A percentile compares a stretch with the other conserved stretches of the same genome.
Conservation (phyloP, 257 asterid genomes). For the Petunia secreta region DNA sequence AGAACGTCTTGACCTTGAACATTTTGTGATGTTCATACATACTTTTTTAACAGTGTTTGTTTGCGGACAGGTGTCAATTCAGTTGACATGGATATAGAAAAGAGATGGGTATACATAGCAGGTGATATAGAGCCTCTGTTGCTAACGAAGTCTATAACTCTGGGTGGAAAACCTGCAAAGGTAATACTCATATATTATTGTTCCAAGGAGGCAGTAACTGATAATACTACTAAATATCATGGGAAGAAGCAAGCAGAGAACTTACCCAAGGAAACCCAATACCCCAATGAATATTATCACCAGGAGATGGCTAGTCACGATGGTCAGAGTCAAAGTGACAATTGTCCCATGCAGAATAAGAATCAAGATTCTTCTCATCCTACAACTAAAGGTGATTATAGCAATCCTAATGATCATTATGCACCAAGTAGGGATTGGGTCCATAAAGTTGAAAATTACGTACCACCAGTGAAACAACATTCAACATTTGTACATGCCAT, state of each 20-base stretch:
- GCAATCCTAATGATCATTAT: conserved; percentile 1
- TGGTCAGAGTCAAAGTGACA: neutral
- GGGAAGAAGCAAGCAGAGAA: neutral
- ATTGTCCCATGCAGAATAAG: neutral
- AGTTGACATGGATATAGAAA: conserved; percentile 22
- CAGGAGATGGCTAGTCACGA: neutral
- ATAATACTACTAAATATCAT: neutral
- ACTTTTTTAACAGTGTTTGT: too few species aligned
- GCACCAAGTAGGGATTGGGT: conserved; percentile 5
- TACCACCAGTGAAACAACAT: conserved; percentile 1
- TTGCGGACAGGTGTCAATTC: conserved; percentile 6
- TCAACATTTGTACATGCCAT: neutral
- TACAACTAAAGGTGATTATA: neutral
- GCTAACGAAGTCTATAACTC: neutral
- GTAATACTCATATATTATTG: conserved; percentile 15
- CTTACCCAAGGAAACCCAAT: neutral
- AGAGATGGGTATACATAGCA: conserved; percentile 16
- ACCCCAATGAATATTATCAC: conserved; percentile 1
- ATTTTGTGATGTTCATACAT: too few species aligned
- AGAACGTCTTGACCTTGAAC: too few species aligned
- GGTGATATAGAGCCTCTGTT: conserved; percentile 11
- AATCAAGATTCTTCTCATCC: neutral
- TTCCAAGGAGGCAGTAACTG: conserved; percentile 8
- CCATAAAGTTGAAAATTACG: conserved; percentile 6
- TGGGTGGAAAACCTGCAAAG: neutral